Base-by-base conservation (phyloP, 306 rosid species). In the Sesbania bispinosa region DNA sequence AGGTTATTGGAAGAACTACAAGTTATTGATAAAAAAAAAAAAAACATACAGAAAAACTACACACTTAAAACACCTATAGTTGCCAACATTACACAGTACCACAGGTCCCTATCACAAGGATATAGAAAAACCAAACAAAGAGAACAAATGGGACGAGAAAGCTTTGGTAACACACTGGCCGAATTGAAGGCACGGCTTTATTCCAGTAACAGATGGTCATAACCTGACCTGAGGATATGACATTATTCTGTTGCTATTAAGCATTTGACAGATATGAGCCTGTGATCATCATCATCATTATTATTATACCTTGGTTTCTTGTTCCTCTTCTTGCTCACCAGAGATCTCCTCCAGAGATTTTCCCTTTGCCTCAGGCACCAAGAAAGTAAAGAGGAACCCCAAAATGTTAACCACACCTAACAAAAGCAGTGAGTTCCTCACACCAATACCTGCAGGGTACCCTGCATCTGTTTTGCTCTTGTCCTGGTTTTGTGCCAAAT, bases 341-440 rank as follows among this genome's bases (percentile, higher is more conserved):
- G 97, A 86, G 41, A 90, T 88, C 77, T 90, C 97, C 68, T 90
- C 95, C 74, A 90, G 76, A 0, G 92, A 90, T 71, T 32, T 88
- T 2, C 97, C 97, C 11, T 85, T 90, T 0, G 89, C 77, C 74
- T 91, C 97, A 0, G 92, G 96, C 21, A 91, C 97, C 26, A 87
- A 62, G 81, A 88, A 85, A 33, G 89, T 91, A 42, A 71, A 91
- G 35, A 77, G 0, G 33, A 91, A 79, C 8, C 97, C 90, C 36
- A 85, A 82, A n/a, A 88, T 48, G 71, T 84, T 91, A 1, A 87
- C 21, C 1, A 52, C 78, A 13, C 89, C 92, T 61, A 88, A 32
- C 30, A 73, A 30, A 7, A 88, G 1, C 20, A 91, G 80, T 0
- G 93, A 74, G 29, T 91, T 87, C 30, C 21, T 85, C 13, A 88